Conservation (phyloP, 2,329 filamentous ascomycete species). For the Aureobasidium uvarum region DNA sequence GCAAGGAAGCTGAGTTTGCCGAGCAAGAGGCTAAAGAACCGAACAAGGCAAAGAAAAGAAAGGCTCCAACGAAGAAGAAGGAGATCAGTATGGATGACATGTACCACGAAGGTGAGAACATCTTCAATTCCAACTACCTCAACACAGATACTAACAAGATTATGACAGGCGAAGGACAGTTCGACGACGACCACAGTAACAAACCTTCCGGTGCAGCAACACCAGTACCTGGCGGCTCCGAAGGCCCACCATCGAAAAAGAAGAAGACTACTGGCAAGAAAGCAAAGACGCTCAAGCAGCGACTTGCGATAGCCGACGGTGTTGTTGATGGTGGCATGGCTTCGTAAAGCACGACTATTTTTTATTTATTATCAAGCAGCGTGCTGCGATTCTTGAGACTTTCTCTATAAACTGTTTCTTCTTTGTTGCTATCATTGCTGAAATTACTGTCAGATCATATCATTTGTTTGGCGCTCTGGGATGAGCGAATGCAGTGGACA, state of each 20-base stretch:
- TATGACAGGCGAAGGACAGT: conserved; percentile 81
- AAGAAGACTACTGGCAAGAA: conserved; percentile 58
- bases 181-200: conserved; percentile 81
- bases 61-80: conserved; percentile 56
- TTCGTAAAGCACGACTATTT: not conserved
- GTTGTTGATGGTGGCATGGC: conserved; percentile 31
- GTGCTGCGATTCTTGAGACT: not conserved
- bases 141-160: conserved; percentile 37
- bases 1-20: conserved; percentile 81
- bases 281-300: conserved; percentile 52
- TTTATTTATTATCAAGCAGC: conserved; percentile 7
- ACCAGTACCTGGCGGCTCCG: conserved; percentile 59
- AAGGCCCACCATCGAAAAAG: conserved; percentile 49
- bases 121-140: conserved; percentile 25
- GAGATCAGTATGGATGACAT: conserved; percentile 82
- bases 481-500: not conserved
- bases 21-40: conserved; percentile 57
- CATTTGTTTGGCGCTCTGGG: conserved; percentile 2
- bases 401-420: not conserved
- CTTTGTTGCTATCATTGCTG: not conserved
- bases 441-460: not conserved
- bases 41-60: conserved; percentile 53
- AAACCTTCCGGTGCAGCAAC: conserved; percentile 86
- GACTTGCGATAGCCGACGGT: conserved; percentile 51
- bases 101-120: conserved; percentile 94